These are phyloP conservation scores for Metschnikowia picachoensis DNA, from an alignment of 805 yeast species.

Conservation along the genomic window DNA sequence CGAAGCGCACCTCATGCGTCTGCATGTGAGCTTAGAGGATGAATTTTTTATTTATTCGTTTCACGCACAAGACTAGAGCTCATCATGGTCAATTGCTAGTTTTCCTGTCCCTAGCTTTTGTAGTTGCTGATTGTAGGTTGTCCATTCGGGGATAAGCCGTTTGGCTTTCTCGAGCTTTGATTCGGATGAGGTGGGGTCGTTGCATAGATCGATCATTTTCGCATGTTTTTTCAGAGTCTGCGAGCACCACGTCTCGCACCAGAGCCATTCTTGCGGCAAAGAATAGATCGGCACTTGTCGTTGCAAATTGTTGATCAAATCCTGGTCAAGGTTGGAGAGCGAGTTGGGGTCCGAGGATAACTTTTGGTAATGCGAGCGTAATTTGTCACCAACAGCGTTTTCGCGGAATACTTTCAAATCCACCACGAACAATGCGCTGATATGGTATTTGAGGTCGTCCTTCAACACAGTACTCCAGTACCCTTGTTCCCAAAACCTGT, in stretches of 20 bases:
- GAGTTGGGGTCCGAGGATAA: constrained; percentile 77
- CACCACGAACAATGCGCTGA: constrained; percentile 80
- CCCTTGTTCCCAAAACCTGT: constrained; percentile 88
- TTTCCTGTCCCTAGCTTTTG: constrained; percentile 4
- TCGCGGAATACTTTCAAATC: constrained; percentile 67
- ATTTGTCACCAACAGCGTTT: constrained; percentile 68
- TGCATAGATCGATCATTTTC: constrained; percentile 78
- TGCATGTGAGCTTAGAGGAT: background rate
- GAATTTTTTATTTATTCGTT: background rate
- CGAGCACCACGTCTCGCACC: constrained; percentile 94
- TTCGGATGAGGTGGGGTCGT: constrained; percentile 79
- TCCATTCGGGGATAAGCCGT: constrained; percentile 79
- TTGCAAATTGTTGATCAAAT: constrained; percentile 87
- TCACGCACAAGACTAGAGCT: constrained; percentile 6
- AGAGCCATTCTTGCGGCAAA: constrained; percentile 78
- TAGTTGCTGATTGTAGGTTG: constrained; percentile 56
- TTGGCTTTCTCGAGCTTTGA: constrained; percentile 72
- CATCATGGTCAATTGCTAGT: constrained; percentile 13
- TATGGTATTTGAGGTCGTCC: constrained; percentile 63
- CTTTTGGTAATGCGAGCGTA: constrained; percentile 82
- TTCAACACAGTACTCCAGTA: constrained; percentile 74
- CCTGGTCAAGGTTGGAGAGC: constrained; percentile 83
- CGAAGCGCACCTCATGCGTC: background rate
- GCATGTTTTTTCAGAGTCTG: constrained; percentile 59
- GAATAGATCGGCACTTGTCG: constrained; percentile 60